These are phyloP conservation scores for Penicillium nucicola DNA, from an alignment of 495 filamentous ascomycete genomes.

Conservation along the genomic window DNA sequence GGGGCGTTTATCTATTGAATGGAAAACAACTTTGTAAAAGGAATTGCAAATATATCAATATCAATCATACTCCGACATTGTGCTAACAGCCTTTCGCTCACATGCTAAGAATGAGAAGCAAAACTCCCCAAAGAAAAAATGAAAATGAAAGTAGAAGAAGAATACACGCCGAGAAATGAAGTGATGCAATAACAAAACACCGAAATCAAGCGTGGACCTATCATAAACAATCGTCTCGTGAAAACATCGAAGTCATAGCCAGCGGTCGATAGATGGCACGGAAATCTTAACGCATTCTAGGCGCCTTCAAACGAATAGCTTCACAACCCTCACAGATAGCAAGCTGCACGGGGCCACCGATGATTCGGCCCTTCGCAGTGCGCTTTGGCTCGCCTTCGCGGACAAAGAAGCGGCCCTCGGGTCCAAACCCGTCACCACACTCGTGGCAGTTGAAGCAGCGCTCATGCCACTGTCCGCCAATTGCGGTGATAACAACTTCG, in stretches of 20 bases:
- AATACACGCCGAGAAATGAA: slow-evolving; percentile 7
- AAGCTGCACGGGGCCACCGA: slow-evolving; percentile 45
- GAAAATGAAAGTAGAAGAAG: too few relatives aligned
- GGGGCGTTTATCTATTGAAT: slow-evolving; percentile 9
- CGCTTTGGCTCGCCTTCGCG: slow-evolving; percentile 53
- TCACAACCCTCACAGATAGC: slow-evolving; percentile 64
- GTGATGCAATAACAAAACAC: slow-evolving; percentile 7
- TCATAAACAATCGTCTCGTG: slow-evolving; percentile 24
- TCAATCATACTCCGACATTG: background rate
- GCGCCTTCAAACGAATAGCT: slow-evolving; percentile 60
- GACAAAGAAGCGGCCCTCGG: slow-evolving; percentile 63
- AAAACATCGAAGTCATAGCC: slow-evolving; percentile 5
- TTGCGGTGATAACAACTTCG: slow-evolving; percentile 77
- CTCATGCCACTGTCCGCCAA: slow-evolving; percentile 93
- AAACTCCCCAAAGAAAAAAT: slow-evolving; percentile 3
- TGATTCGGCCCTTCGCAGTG: slow-evolving; percentile 46
- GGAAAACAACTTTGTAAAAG: slow-evolving; percentile 16
- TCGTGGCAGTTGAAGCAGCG: slow-evolving; percentile 84
- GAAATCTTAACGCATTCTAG: slow-evolving; percentile 24
- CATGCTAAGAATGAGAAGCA: slow-evolving; percentile 7
- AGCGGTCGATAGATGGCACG: slow-evolving; percentile 5
- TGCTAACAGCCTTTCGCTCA: slow-evolving; percentile 4
- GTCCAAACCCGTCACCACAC: slow-evolving; percentile 56
- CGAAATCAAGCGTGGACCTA: slow-evolving; percentile 14
- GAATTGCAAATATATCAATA: slow-evolving; percentile 11